Evolutionary conservation across 345 rosid species (phyloP).

Genomic region (Dipteronia sinensis): DNA sequence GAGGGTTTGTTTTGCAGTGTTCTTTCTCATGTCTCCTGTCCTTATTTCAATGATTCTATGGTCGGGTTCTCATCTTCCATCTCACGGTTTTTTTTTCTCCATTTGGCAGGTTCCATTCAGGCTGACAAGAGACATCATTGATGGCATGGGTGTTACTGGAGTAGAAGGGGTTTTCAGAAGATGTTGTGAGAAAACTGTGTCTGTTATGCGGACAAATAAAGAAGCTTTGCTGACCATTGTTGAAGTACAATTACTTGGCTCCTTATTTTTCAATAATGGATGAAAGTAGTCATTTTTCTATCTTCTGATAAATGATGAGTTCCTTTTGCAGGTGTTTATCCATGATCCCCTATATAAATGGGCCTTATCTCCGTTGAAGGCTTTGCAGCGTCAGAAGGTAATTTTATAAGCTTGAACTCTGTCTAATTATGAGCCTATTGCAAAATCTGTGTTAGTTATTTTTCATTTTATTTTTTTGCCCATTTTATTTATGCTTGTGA

Average conservation of each 20-base stretch:
- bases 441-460: neutral
- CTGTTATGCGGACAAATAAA: constrained; percentile 95
- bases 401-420: constrained; percentile 19
- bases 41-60: neutral
- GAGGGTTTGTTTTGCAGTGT: constrained; percentile 51
- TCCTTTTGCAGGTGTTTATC: constrained; percentile 81
- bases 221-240: constrained; percentile 93
- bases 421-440: neutral
- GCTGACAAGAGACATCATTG: constrained; percentile 87
- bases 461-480: too few relatives aligned
- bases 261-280: neutral
- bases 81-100: neutral
- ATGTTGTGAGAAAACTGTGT: constrained; percentile 95
- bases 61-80: constrained; percentile 12
- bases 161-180: constrained; percentile 96
- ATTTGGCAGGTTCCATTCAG: constrained; percentile 86
- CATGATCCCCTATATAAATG: constrained; percentile 98
- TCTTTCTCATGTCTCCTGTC: constrained; percentile 14
- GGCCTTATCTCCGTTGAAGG: constrained; percentile 96
- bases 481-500: neutral
- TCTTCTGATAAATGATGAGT: constrained; percentile 16
- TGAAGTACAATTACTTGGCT: constrained; percentile 60
- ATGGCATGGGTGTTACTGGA: constrained; percentile 98
- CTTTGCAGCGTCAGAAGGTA: constrained; percentile 99
- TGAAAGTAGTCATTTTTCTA: neutral